These are phyloP conservation scores for Candolleomyces efflorescens DNA, from an alignment of 768 basidiomycete species.

Conservation along the genomic window DNA sequence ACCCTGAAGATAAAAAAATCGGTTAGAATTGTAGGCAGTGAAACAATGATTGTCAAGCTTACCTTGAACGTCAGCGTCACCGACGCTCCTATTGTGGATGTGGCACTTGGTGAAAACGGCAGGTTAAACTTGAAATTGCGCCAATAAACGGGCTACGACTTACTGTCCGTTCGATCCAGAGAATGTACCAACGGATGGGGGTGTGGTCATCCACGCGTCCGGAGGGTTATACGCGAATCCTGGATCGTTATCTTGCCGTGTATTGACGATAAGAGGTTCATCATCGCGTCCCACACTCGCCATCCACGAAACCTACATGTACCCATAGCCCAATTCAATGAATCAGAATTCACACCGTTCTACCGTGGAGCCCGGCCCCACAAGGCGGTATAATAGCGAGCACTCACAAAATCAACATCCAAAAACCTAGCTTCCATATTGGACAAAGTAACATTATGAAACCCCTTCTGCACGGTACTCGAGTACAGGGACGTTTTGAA, in stretches of 20 bases:
- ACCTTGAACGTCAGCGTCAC: slow-evolving; percentile 15
- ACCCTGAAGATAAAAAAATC: background rate
- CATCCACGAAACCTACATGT: slow-evolving; percentile 14
- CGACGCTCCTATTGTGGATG: slow-evolving; percentile 2
- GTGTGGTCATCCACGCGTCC: slow-evolving; percentile 9
- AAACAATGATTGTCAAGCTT: background rate
- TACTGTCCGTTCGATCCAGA: slow-evolving; percentile 14
- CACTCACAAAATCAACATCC: slow-evolving; percentile 37
- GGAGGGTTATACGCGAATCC: slow-evolving; percentile 19
- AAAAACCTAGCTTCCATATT: slow-evolving; percentile 21
- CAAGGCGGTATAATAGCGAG: background rate
- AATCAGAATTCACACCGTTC: background rate
- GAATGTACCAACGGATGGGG: slow-evolving; percentile 8
- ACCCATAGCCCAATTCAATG: background rate
- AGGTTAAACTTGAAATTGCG: no score
- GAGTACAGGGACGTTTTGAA: slow-evolving; percentile 8
- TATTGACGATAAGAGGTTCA: slow-evolving; percentile 19
- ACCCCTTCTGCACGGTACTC: slow-evolving; percentile 1
- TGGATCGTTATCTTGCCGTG: slow-evolving; percentile 19
- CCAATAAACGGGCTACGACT: background rate
- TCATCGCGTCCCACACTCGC: slow-evolving; percentile 17
- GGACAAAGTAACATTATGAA: slow-evolving; percentile 17
- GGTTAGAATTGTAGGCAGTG: background rate
- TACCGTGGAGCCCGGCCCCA: background rate
- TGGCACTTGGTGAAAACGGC: slow-evolving; percentile 4